These are phyloP conservation scores for Orbilia brochopaga DNA, from an alignment of 2,329 filamentous ascomycete genomes.

Conservation along the genomic window DNA sequence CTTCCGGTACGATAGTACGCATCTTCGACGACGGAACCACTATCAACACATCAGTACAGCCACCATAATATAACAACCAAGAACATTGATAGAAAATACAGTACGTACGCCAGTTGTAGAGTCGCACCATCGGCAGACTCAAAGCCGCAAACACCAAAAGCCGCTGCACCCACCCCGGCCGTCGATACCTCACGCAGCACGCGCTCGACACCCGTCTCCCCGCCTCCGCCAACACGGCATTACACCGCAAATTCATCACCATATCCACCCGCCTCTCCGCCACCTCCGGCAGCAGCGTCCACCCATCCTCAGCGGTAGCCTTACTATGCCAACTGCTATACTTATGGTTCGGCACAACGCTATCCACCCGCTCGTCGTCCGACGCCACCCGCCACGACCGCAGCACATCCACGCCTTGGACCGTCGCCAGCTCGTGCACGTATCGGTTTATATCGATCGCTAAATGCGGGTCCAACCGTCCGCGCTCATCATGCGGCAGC, in stretches of 20 bases:
- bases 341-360: conserved; percentile 59
- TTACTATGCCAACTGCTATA: conserved; percentile 56
- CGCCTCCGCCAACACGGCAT: conserved; percentile 56
- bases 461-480: conserved; percentile 62
- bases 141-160: conserved; percentile 53
- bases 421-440: conserved; percentile 59
- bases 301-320: conserved; percentile 61
- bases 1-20: conserved; percentile 3
- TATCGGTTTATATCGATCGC: conserved; percentile 65
- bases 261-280: conserved; percentile 63
- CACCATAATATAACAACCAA: background rate
- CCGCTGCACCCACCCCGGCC: conserved; percentile 58
- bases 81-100: background rate
- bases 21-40: background rate
- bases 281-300: conserved; percentile 62
- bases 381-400: conserved; percentile 60
- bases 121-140: conserved; percentile 27
- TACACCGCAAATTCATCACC: conserved; percentile 65
- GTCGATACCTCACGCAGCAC: conserved; percentile 63
- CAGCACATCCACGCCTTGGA: conserved; percentile 59
- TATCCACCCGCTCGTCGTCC: conserved; percentile 27
- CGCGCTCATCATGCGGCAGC: conserved; percentile 59
- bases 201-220: conserved; percentile 59
- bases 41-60: background rate
- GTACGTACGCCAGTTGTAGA: conserved; percentile 12